Base-by-base conservation (phyloP, 2,329 filamentous ascomycete species). In the Botrytis squamosa region DNA sequence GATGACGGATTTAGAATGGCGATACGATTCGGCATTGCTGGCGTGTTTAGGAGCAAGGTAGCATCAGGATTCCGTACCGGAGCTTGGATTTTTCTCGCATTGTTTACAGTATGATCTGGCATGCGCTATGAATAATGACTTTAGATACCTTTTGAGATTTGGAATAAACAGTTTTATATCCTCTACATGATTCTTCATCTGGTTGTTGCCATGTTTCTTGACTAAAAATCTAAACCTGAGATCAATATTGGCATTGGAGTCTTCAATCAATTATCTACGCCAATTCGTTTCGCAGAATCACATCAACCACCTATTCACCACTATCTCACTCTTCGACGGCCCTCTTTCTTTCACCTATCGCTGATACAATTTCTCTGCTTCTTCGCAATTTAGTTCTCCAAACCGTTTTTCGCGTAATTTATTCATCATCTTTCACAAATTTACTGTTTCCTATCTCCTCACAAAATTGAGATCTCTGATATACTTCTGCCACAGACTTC, bases 61-160 rank as follows among this genome's bases (percentile, higher is more conserved):
- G 18, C 29, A 12, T 68, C 20, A 36, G 36, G n/a, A 25, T 22
- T 57, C 16, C 16, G 44, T 25, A 25, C 12, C 40, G 18, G 36
- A 57, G 49, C 66, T 52, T n/a, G 38, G 3, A n/a, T 68, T 46
- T 57, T 14, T 22, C 36, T 68, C 40, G 16, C 65, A 42, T 57
- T 57, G 2, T 68, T 68, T 42, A 2, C 20, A 29, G 36, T 57
- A 9, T 22, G 49, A 12, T 57, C 29, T 57, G 36, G 46, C 9
- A 42, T 25, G 66, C 25, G 18, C 22, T 40, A 57, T 42, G 36
- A 57, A 14, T 20, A 20, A 52, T 29, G 66, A 68, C 18, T 40
- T 55, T 55, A 68, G 66, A 68, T 68, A 25, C 36, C 36, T 57
- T 16, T 40, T 55, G n/a, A 29, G 49, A 57, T 57, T 68, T 57